Evolutionary conservation across 2,329 filamentous ascomycete genomes (phyloP).

Genomic region (Nemania sp.): DNA sequence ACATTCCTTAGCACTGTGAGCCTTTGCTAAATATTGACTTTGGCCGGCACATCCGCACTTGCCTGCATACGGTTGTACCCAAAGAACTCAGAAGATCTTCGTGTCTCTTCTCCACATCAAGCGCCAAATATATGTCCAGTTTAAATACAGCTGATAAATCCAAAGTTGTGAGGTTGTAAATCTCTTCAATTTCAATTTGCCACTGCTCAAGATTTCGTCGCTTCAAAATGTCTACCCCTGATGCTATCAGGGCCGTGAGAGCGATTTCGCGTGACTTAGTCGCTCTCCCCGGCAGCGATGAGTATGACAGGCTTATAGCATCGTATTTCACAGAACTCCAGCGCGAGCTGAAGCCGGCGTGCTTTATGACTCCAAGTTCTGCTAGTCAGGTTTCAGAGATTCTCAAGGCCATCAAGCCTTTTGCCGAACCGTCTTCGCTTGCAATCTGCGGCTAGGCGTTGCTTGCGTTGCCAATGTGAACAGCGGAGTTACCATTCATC

Average conservation of each 20-base stretch:
- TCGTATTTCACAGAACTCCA: slow-evolving; percentile 26
- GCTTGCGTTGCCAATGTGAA: background rate
- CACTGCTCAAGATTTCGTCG: background rate
- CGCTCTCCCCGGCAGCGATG: slow-evolving; percentile 9
- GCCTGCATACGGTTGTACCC: too few relatives aligned
- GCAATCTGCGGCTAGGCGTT: background rate
- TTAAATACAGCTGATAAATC: too few relatives aligned
- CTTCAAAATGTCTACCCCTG: background rate
- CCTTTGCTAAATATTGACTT: too few relatives aligned
- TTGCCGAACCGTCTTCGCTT: background rate
- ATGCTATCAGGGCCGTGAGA: background rate
- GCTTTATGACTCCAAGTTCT: slow-evolving; percentile 23
- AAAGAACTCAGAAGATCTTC: too few relatives aligned
- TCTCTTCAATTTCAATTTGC: background rate
- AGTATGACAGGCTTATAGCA: slow-evolving; percentile 19
- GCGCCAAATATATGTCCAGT: too few relatives aligned
- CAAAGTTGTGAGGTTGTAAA: too few relatives aligned
- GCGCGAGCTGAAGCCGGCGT: slow-evolving; percentile 22
- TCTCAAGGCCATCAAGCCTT: slow-evolving; percentile 12
- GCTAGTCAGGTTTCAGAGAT: slow-evolving; percentile 19
- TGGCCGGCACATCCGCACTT: too few relatives aligned
- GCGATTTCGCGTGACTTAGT: slow-evolving; percentile 4
- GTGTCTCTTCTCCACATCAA: too few relatives aligned
- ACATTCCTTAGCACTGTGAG: too few relatives aligned
- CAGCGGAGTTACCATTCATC: background rate